Evolutionary conservation across 176 grass and related monocot species (phyloP), one percentile per base, ranked within the genome.

Genomic region (Ananas comosus): DNA sequence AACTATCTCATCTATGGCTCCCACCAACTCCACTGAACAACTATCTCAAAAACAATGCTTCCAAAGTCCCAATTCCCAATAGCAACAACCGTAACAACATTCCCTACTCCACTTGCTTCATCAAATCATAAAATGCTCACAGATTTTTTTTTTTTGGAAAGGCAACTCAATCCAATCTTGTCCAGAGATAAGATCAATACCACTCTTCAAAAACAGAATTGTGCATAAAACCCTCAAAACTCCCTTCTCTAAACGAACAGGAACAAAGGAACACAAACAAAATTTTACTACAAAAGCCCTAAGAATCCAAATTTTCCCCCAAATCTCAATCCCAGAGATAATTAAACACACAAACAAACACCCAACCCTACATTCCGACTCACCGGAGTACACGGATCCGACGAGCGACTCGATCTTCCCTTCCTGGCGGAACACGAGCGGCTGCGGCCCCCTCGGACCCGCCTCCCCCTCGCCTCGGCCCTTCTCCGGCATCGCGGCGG

Each of bases 391-490:
- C 47, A 93, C 94, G 48, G 82, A 93, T 80, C 79, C 77, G 74
- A 99, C 94, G 77, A 99, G 94, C n/a, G 75, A 83, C 84, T 93
- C 94, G 71, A 99, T 99, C 86, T 99, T 99, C 70, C 94, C 94
- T 74, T 99, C 89, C 84, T 93, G 84, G 12, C 94, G 94, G 80
- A 90, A 99, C 11, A 99, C 84, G 27, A 99, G 77, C 13, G 89
- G 84, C 10, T 65, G 21, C 10, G 75, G 61, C 16, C 53, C 33
- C 10, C 53, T 5, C 12, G 10, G 21, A 9, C 27, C 42, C 56
- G 27, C 19, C 18, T 27, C 64, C 3, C 65, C 71, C 17, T 57
- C 28, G 27, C 33, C 33, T 2, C 29, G 3, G 29, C 29, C 29
- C 29, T 33, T 33, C 29, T 33, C 29, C 29, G 0, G 29, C 4